These are phyloP conservation scores for Termitomyces eurrhizus DNA, from an alignment of 768 basidiomycete genomes.

Conservation along the genomic window DNA sequence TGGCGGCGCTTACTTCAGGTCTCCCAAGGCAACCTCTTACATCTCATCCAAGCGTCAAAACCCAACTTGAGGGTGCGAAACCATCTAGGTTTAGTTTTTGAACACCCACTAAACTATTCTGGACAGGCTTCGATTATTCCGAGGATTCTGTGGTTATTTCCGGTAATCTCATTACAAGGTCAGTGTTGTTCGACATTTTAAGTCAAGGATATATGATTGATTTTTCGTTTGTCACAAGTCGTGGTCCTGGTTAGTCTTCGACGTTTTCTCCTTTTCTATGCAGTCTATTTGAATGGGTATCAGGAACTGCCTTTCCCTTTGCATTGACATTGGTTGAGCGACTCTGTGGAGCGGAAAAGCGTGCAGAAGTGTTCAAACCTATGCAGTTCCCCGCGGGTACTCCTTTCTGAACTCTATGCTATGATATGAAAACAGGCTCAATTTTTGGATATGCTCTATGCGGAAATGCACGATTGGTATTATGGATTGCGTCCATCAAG, in stretches of 20 bases:
- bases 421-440: too few species aligned
- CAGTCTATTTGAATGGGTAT: neutral
- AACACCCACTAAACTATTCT: neutral
- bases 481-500: neutral
- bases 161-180: slow-evolving; percentile 77
- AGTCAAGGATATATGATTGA: neutral
- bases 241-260: slow-evolving; percentile 57
- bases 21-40: slow-evolving; percentile 65
- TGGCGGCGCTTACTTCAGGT: slow-evolving; percentile 59
- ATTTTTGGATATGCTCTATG: neutral
- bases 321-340: slow-evolving; percentile 72
- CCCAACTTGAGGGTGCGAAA: slow-evolving; percentile 50
- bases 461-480: neutral
- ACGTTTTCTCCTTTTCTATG: neutral
- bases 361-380: slow-evolving; percentile 55
- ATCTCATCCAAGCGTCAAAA: slow-evolving; percentile 72
- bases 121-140: slow-evolving; percentile 64
- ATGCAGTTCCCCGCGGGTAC: slow-evolving; percentile 69
- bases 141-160: slow-evolving; percentile 75
- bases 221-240: slow-evolving; percentile 33
- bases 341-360: slow-evolving; percentile 59
- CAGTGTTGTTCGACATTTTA: neutral
- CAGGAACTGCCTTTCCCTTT: slow-evolving; percentile 76
- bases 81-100: neutral
- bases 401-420: slow-evolving; percentile 24